phyloP scores from a whole-genome alignment of 805 yeast species.

The Dipodascus albidus region DNA sequence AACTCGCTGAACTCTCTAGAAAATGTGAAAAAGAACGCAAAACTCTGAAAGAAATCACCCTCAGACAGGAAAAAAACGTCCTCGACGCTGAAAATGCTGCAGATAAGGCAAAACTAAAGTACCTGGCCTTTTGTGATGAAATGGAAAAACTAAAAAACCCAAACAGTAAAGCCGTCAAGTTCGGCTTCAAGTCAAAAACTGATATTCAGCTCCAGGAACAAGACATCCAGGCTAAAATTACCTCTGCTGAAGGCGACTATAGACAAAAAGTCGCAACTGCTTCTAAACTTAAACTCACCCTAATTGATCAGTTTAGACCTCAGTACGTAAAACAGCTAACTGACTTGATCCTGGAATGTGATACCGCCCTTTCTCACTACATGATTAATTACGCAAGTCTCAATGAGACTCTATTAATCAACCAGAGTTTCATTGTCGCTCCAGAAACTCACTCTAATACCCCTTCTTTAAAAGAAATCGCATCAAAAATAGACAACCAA shows the following conservation, averaged over 20 bases:
- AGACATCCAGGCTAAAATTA: slow-evolving; percentile 70
- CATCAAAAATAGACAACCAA: slow-evolving; percentile 72
- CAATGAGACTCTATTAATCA: slow-evolving; percentile 72
- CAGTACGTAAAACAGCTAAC: slow-evolving; percentile 57
- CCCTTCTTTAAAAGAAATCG: slow-evolving; percentile 46
- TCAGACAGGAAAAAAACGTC: slow-evolving; percentile 74
- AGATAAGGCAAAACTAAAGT: slow-evolving; percentile 75
- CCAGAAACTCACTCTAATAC: slow-evolving; percentile 43
- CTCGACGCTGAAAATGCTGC: slow-evolving; percentile 71
- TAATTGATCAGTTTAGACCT: slow-evolving; percentile 68
- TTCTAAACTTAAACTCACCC: slow-evolving; percentile 60
- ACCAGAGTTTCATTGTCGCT: slow-evolving; percentile 70
- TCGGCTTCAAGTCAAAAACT: slow-evolving; percentile 67
- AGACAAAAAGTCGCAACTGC: slow-evolving; percentile 64
- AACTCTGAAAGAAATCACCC: slow-evolving; percentile 67
- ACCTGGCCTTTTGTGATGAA: slow-evolving; percentile 73
- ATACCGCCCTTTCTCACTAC: slow-evolving; percentile 81
- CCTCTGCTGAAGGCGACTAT: slow-evolving; percentile 78
- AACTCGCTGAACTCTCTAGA: slow-evolving; percentile 56
- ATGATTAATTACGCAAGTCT: slow-evolving; percentile 81
- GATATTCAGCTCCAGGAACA: slow-evolving; percentile 75
- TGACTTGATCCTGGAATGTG: slow-evolving; percentile 73
- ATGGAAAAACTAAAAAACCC: slow-evolving; percentile 68
- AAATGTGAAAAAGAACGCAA: slow-evolving; percentile 68
- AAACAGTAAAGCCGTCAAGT: slow-evolving; percentile 76